These are phyloP conservation scores for Phytopythium delawarense DNA, from an alignment of 352 stramenopile genomes.

Conservation along the genomic window DNA sequence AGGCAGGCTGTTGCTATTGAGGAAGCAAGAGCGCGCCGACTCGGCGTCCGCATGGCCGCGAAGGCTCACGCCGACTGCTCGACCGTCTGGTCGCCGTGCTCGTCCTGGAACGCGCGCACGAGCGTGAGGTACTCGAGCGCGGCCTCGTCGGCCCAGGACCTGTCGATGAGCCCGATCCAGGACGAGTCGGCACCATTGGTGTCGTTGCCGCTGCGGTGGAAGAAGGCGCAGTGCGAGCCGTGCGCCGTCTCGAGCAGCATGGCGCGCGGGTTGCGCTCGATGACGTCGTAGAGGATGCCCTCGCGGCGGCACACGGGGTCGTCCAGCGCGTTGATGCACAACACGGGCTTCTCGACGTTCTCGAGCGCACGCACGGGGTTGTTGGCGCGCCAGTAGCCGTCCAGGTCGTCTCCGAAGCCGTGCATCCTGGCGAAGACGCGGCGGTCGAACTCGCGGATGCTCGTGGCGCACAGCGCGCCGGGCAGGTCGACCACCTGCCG, in stretches of 20 bases:
- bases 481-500: conserved; percentile 19
- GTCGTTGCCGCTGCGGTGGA: conserved; percentile 17
- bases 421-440: conserved; percentile 38
- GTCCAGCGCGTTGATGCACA: conserved; percentile 46
- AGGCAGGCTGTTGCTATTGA: neutral
- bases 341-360: conserved; percentile 21
- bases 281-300: conserved; percentile 27
- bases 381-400: conserved; percentile 34
- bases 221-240: conserved; percentile 43
- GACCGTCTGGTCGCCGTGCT: neutral
- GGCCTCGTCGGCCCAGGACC: conserved; percentile 58
- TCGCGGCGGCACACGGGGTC: conserved; percentile 40
- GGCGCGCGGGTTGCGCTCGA: conserved; percentile 22
- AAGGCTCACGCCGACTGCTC: neutral
- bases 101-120: conserved; percentile 35
- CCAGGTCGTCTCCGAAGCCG: conserved; percentile 29
- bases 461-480: conserved; percentile 20
- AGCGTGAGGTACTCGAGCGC: conserved; percentile 59
- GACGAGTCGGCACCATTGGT: neutral
- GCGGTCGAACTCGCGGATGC: conserved; percentile 33
- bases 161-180: conserved; percentile 19
- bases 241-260: conserved; percentile 33
- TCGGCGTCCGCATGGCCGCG: no score
- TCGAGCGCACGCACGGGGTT: conserved; percentile 33
- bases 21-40: neutral